Evolutionary conservation across 805 yeast genomes (phyloP), one percentile per base, ranked within the genome.

Genomic region (Ogataea pilisensis): DNA sequence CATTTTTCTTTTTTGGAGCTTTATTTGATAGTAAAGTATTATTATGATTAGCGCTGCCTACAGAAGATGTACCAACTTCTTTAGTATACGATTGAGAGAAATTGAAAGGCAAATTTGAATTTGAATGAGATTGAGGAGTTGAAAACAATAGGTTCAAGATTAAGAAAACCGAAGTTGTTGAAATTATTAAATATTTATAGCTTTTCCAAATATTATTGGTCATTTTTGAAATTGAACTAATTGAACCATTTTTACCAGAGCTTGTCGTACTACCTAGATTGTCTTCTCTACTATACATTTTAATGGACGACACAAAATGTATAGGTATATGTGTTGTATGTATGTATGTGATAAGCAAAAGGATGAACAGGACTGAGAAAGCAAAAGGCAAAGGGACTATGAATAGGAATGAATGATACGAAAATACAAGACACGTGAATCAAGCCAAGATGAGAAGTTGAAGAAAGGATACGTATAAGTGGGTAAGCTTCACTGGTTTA

Each of bases 1-100:
- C 53, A 35, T 61, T 56, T 37, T 56, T 61, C 21, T 44, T 29
- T 16, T 14, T 44, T 24, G 56, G 56, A 3, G 58, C 52, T 35
- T 41, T 51, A 5, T 45, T 20, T 26, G 45, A 34, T 9, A 38
- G 19, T 8, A 38, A 22, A 13, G 50, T 45, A 26, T 28, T 41
- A 39, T 49, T 48, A 35, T 48, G 44, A 20, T 28, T 28, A 14
- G 8, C 9, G 13, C 24, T 25, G 21, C n/a, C n/a, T 14, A 20
- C 13, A 8, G 41, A 26, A 7, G 43, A 34, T 8, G 45, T 38
- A 27, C 45, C 53, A 33, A 38, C 46, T 5, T 47, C 53, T 38
- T 47, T 47, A n/a, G 50, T 43, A 41, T 53, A 53, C 28, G 44
- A 43, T 29, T 48, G 50, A 3, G 45, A 38, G 4, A 51, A 34